Base-by-base conservation (phyloP, 345 rosid species). In the Cardamine resedifolia region DNA sequence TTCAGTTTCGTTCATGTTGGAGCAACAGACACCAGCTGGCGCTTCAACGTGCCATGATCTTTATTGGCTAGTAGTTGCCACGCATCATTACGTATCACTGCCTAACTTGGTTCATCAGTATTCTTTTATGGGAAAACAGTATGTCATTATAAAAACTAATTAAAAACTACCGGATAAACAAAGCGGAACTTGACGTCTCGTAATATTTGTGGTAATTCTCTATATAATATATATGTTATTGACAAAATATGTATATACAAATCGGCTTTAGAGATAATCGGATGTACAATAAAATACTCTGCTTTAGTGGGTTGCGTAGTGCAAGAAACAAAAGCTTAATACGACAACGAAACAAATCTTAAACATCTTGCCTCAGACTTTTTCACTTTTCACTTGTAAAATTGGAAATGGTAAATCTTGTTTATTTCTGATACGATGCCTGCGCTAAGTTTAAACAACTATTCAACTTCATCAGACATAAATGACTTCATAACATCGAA, bases 21-120 rank as follows among this genome's bases (percentile, higher is more conserved):
- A 41, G 74, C 57, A 67, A 68, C 78, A 68, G 39, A 75, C 49
- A 31, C 6, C 52, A 75, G 73, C 68, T 68, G 73, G 57, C 63
- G 23, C 51, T 48, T 38, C 45, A 49, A 74, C 68, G 64, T 60
- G 68, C 21, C 21, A 20, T 41, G 63, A 50, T 51, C 23, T 51
- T 44, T n/a, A 68, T 51, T 67, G 64, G 78, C 39, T 51, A 68
- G 18, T 43, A 50, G 56, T 58, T 6, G 30, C 36, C 14, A 34
- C 66, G 6, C 30, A 67, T 59, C 38, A n/a, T 48, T 19, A 58
- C 55, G 16, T 38, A 38, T 28, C 71, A 7, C n/a, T 39, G 72
- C 43, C 59, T 49, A 47, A 66, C 66, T 66, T 48, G 66, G 53
- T 36, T 45, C 36, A 56, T 33, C 47, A 21, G 26, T 48, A 57